These are phyloP conservation scores for Aspergillus terreus DNA, from an alignment of 2,329 filamentous ascomycete genomes.

Conservation along the genomic window DNA sequence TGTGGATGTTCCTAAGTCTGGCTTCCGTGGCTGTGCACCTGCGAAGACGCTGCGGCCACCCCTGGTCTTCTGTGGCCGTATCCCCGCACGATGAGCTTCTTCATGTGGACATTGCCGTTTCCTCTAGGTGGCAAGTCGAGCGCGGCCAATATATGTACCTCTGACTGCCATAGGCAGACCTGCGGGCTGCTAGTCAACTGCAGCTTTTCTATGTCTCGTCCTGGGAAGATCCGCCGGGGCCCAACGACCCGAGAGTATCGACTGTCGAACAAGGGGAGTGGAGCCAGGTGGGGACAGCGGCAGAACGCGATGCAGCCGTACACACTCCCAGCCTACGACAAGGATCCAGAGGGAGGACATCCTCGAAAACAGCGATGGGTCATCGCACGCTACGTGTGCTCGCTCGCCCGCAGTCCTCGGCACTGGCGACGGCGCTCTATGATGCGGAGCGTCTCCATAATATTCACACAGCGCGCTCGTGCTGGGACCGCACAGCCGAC, in stretches of 20 bases:
- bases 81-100: background rate
- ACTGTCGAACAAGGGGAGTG: background rate
- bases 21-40: background rate
- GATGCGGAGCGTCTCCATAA: background rate
- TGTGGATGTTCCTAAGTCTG: background rate
- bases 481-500: conserved; percentile 1
- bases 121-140: conserved; percentile 1
- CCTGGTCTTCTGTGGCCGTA: background rate
- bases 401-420: background rate
- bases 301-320: background rate
- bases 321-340: background rate
- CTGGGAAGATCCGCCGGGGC: background rate
- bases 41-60: background rate
- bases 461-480: conserved; percentile 1
- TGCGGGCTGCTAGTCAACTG: background rate
- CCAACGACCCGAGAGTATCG: too few relatives aligned
- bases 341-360: background rate
- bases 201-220: background rate
- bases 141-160: background rate
- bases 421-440: background rate
- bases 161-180: background rate
- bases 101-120: background rate
- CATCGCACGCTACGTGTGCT: background rate
- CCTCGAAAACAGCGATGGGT: background rate
- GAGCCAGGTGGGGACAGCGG: background rate